A percentile compares a stretch with the other conserved stretches of the same genome.
Evolutionary conservation across 2,329 filamentous ascomycete genomes (phyloP).

Genomic region (Sporothrix pseudoabietina): DNA sequence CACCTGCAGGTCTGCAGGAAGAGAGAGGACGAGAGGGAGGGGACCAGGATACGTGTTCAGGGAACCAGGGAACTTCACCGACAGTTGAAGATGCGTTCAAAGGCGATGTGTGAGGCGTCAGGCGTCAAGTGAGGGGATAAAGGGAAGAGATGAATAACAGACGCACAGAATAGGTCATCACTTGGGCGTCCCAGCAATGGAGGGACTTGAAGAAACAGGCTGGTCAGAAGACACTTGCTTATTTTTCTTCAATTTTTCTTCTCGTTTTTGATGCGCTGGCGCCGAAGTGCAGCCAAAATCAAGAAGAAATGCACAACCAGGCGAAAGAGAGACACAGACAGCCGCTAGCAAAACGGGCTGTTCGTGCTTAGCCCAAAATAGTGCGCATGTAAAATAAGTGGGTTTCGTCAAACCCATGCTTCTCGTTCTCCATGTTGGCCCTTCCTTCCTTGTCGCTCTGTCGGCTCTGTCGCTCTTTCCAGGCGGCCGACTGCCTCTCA

Average conservation of each 20-base stretch:
- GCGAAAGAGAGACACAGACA: neutral
- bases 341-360: neutral
- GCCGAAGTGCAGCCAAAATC: neutral
- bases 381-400: conserved; percentile 18
- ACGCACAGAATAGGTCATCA: neutral
- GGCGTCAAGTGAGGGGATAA: neutral
- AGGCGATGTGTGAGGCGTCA: neutral
- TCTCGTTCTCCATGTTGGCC: neutral
- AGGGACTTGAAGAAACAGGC: neutral
- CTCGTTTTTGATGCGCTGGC: neutral
- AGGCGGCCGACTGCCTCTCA: neutral
- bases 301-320: neutral
- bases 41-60: conserved; percentile 11
- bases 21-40: neutral
- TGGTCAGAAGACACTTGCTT: neutral
- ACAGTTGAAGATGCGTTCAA: neutral
- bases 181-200: neutral
- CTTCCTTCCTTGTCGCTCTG: neutral
- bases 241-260: neutral
- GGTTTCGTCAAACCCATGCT: conserved; percentile 2
- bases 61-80: conserved; percentile 16
- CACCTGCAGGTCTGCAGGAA: neutral
- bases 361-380: neutral
- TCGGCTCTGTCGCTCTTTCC: neutral
- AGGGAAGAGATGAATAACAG: neutral